phyloP scores from a whole-genome alignment of 148 eudicot species.

The Cornus suecica region DNA sequence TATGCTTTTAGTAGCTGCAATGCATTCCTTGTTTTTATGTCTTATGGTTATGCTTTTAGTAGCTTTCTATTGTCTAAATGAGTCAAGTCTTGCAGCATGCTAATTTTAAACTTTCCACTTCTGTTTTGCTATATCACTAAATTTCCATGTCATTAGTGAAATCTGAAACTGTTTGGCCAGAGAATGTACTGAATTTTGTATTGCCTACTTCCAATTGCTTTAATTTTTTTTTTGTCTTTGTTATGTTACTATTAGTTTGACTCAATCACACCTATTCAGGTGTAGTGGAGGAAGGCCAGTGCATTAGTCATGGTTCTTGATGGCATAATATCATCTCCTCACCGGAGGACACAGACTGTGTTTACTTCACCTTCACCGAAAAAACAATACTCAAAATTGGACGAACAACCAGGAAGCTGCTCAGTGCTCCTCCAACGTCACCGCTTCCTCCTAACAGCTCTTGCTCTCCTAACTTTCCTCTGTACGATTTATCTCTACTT shows the following conservation, averaged over 20 bases:
- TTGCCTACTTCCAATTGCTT: not conserved
- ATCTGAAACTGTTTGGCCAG: not conserved
- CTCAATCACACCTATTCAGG: not conserved
- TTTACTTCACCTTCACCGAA: constrained; percentile 39
- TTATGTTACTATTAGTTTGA: not conserved
- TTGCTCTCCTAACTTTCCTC: constrained; percentile 62
- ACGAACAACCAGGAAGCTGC: constrained; percentile 52
- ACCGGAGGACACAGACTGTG: constrained; percentile 60
- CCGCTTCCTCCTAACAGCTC: constrained; percentile 78
- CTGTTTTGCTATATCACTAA: not conserved
- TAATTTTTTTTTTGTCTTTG: not conserved
- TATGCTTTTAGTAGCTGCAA: too few relatives aligned
- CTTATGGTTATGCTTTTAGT: not conserved
- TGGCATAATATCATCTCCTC: constrained; percentile 63
- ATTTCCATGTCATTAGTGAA: not conserved
- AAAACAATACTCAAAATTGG: constrained; percentile 41
- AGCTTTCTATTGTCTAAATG: not conserved
- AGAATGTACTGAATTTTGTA: not conserved
- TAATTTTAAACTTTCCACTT: not conserved
- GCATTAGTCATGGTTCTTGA: constrained; percentile 51
- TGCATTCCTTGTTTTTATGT: not conserved
- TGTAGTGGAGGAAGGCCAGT: constrained; percentile 7
- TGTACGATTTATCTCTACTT: constrained; percentile 88
- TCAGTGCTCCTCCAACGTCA: constrained; percentile 67
- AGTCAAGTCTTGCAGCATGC: not conserved